These are phyloP conservation scores for Termitomyces sp. DNA, from an alignment of 768 basidiomycete species.

Conservation along the genomic window DNA sequence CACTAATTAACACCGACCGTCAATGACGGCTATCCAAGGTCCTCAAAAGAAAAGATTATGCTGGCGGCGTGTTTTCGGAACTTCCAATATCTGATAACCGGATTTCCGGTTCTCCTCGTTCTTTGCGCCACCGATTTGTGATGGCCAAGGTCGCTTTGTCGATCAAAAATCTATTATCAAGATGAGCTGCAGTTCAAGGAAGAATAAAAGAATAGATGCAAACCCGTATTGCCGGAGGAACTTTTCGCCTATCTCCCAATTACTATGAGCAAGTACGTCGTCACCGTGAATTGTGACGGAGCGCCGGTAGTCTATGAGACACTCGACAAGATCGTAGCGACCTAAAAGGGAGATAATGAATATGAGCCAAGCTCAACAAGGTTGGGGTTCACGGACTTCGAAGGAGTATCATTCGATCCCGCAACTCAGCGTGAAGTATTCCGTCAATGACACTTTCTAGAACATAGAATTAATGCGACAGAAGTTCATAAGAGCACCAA, in stretches of 20 bases:
- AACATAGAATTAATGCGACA: constrained; percentile 10
- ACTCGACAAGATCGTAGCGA: constrained; percentile 77
- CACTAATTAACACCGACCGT: constrained; percentile 1
- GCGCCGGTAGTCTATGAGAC: constrained; percentile 66
- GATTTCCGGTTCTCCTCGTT: constrained; percentile 75
- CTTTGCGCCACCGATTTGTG: constrained; percentile 85
- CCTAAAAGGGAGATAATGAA: constrained; percentile 33
- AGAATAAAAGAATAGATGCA: constrained; percentile 18
- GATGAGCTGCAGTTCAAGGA: constrained; percentile 1
- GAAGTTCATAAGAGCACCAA: not conserved
- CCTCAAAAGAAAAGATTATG: not conserved
- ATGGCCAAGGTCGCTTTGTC: constrained; percentile 67
- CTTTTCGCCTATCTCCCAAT: constrained; percentile 85
- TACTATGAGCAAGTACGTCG: constrained; percentile 83
- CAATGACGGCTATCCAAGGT: not conserved
- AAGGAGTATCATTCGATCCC: constrained; percentile 87
- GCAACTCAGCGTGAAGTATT: constrained; percentile 83
- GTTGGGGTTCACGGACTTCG: constrained; percentile 48
- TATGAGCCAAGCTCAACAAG: not conserved
- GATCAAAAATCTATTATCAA: constrained; percentile 61
- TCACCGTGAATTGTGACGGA: constrained; percentile 82
- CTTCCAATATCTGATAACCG: constrained; percentile 49
- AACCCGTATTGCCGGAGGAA: constrained; percentile 86
- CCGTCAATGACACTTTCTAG: constrained; percentile 89
- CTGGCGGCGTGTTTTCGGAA: constrained; percentile 26